These are phyloP conservation scores for Aspergillus aculeatinus DNA, from an alignment of 2,329 filamentous ascomycete species.

Conservation along the genomic window DNA sequence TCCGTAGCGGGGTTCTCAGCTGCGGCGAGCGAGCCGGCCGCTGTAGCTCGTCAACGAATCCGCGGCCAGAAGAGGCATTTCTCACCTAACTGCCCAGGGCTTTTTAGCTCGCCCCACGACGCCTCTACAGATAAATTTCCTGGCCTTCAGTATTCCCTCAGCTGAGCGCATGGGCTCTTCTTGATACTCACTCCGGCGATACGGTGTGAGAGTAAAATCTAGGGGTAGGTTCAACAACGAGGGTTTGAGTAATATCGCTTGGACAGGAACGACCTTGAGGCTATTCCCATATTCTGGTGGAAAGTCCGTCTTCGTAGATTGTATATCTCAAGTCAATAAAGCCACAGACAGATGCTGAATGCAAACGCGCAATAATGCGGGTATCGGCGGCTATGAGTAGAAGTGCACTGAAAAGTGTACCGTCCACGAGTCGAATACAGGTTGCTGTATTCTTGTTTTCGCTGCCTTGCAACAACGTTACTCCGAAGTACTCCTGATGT, in stretches of 20 bases:
- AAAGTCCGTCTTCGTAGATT: not conserved
- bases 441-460: not conserved
- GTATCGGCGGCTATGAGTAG: not conserved
- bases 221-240: not conserved
- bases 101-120: conserved; percentile 30
- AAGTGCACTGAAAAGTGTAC: not conserved
- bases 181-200: not conserved
- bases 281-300: not conserved
- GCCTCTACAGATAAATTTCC: conserved; percentile 9
- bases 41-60: conserved; percentile 32
- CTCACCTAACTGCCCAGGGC: conserved; percentile 22
- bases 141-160: conserved; percentile 32
- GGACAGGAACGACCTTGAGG: not conserved
- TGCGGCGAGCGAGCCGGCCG: conserved; percentile 28
- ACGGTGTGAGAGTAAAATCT: not conserved
- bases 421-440: not conserved
- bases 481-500: not conserved
- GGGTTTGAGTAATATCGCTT: not conserved
- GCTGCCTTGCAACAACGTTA: not conserved
- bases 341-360: not conserved
- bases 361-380: not conserved
- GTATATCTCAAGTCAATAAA: not conserved
- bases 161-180: conserved; percentile 25
- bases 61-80: conserved; percentile 25
- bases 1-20: conserved; percentile 41